Conservation (phyloP, 2,329 filamentous ascomycete species). For the Zarea fungicola region DNA sequence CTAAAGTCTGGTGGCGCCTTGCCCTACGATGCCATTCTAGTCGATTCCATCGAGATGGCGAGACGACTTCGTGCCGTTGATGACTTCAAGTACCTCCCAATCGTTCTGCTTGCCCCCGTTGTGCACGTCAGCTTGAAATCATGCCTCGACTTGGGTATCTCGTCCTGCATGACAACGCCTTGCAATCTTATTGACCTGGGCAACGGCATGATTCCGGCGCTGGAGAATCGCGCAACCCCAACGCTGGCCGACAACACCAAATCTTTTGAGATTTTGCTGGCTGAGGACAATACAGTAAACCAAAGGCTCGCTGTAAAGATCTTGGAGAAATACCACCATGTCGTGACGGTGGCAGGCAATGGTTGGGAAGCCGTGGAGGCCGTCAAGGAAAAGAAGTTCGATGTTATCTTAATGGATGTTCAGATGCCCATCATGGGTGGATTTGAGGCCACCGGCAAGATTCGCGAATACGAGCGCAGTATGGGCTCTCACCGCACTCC, state of each 20-base stretch:
- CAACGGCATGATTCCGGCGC: slow-evolving; percentile 90
- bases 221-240: slow-evolving; percentile 89
- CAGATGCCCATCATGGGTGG: slow-evolving; percentile 99
- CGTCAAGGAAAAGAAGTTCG: slow-evolving; percentile 88
- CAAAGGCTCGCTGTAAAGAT: slow-evolving; percentile 95
- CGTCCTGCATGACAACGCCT: slow-evolving; percentile 98
- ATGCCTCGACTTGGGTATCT: slow-evolving; percentile 89
- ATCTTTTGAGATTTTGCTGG: slow-evolving; percentile 90
- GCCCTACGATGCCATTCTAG: slow-evolving; percentile 90
- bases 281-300: slow-evolving; percentile 97
- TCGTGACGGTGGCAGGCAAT: slow-evolving; percentile 89
- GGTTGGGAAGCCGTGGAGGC: slow-evolving; percentile 88
- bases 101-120: slow-evolving; percentile 82
- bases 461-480: slow-evolving; percentile 86
- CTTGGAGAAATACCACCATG: slow-evolving; percentile 91
- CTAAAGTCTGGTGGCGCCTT: slow-evolving; percentile 52
- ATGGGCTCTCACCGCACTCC: slow-evolving; percentile 78
- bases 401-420: slow-evolving; percentile 98
- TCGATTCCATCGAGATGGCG: slow-evolving; percentile 91
- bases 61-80: slow-evolving; percentile 78
- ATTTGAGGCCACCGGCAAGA: slow-evolving; percentile 95
- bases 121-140: slow-evolving; percentile 92
- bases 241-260: slow-evolving; percentile 89
- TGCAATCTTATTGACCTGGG: slow-evolving; percentile 91
- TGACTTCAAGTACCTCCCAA: slow-evolving; percentile 96